Conservation (phyloP, 176 grass and related monocot genomes). For the Paspalum notatum region DNA sequence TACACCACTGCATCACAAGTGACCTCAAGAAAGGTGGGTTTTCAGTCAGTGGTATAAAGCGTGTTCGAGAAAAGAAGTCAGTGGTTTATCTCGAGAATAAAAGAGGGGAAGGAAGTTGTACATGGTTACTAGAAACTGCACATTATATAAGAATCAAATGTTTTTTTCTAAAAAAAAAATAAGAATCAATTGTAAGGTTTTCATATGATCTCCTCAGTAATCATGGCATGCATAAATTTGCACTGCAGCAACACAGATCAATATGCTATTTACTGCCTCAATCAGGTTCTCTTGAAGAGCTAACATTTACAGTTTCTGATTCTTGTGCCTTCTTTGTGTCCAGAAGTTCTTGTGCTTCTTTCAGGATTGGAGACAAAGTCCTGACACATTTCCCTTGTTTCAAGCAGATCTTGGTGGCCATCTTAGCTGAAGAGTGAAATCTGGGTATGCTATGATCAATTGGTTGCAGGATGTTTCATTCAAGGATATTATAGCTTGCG, state of each 20-base stretch:
- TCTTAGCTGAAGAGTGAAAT: neutral
- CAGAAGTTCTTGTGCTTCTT: neutral
- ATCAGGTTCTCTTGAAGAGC: neutral
- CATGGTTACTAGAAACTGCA: too few relatives aligned
- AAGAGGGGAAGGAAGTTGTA: too few relatives aligned
- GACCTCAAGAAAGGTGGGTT: too few relatives aligned
- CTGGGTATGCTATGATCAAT: neutral
- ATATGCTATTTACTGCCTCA: neutral
- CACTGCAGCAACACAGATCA: neutral
- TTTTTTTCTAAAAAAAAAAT: too few relatives aligned
- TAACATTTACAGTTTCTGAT: neutral
- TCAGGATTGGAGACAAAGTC: neutral
- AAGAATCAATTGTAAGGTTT: too few relatives aligned
- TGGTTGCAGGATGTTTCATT: neutral
- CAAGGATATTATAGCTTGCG: neutral
- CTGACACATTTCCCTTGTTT: too few relatives aligned
- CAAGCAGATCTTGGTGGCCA: neutral
- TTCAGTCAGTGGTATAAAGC: too few relatives aligned
- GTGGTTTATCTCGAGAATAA: too few relatives aligned
- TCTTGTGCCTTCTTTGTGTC: neutral
- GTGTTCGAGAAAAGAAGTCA: too few relatives aligned
- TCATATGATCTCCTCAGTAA: neutral
- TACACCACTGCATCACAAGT: neutral
- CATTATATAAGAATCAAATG: too few relatives aligned
- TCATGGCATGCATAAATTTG: neutral